phyloP scores from a whole-genome alignment of 805 yeast species.

The Cyberlindnera japonica region DNA sequence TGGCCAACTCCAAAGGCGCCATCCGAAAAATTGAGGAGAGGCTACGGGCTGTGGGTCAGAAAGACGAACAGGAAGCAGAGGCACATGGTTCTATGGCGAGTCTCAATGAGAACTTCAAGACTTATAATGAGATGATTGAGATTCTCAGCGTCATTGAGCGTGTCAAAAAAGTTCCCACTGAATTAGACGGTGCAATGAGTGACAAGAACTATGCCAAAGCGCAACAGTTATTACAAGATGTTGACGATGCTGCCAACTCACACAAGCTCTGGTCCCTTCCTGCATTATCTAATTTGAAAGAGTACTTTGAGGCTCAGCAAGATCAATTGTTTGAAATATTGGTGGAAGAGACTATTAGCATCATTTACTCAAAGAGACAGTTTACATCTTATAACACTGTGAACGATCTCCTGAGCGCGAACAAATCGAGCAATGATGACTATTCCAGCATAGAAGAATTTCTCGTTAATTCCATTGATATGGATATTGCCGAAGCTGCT shows the following conservation, averaged over 20 bases:
- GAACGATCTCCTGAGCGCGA: constrained; percentile 14
- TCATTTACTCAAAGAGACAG: constrained; percentile 54
- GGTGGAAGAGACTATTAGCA: constrained; percentile 70
- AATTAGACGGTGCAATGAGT: constrained; percentile 63
- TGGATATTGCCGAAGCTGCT: constrained; percentile 51
- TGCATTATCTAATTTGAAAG: constrained; percentile 47
- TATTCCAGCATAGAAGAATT: constrained; percentile 49
- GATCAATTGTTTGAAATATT: constrained; percentile 64
- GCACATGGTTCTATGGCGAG: constrained; percentile 21
- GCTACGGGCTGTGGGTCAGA: constrained; percentile 3
- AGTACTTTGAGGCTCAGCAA: constrained; percentile 51
- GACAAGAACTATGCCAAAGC: constrained; percentile 68
- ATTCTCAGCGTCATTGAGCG: constrained; percentile 64
- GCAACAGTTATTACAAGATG: constrained; percentile 48
- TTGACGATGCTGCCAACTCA: constrained; percentile 43
- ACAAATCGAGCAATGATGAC: constrained; percentile 13
- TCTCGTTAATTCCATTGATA: constrained; percentile 51
- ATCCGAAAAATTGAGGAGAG: constrained; percentile 42
- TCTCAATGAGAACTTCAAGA: constrained; percentile 56
- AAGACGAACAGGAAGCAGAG: constrained; percentile 1
- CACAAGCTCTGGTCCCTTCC: constrained; percentile 56
- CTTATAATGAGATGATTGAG: constrained; percentile 66
- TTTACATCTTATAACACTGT: constrained; percentile 22
- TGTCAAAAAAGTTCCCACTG: constrained; percentile 54
- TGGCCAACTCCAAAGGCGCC: constrained; percentile 62